Conservation (phyloP, 371 early-diverging fungal species). For the Gilbertella persicaria region DNA sequence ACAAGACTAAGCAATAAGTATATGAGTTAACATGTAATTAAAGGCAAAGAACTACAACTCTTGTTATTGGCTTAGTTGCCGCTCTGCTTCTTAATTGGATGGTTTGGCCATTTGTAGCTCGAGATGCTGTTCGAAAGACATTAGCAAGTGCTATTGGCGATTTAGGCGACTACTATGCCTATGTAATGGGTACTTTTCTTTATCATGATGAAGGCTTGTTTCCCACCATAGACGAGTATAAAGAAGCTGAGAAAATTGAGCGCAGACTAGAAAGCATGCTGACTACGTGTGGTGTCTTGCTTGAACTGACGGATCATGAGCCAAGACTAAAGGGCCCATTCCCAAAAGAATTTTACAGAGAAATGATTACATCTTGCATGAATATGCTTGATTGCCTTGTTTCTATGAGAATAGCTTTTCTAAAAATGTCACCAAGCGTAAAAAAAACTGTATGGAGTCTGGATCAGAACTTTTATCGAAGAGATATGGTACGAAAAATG, state of each 20-base stretch:
- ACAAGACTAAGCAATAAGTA: background rate
- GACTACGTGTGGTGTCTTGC: constrained; percentile 34
- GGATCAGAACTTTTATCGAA: constrained; percentile 43
- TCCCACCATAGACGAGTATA: constrained; percentile 34
- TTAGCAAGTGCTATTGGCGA: constrained; percentile 33
- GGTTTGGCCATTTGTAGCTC: constrained; percentile 63
- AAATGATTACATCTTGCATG: constrained; percentile 50
- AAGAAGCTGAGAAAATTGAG: constrained; percentile 32
- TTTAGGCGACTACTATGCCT: constrained; percentile 43
- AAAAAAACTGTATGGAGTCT: constrained; percentile 26
- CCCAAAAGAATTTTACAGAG: constrained; percentile 52
- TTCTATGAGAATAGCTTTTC: constrained; percentile 50
- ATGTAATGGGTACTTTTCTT: constrained; percentile 37
- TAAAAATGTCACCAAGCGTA: constrained; percentile 47
- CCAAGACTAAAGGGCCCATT: constrained; percentile 61
- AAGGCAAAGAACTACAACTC: constrained; percentile 51
- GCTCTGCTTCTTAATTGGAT: constrained; percentile 50
- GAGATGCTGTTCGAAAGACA: constrained; percentile 54
- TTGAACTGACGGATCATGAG: constrained; percentile 55
- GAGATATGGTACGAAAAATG: constrained; percentile 49
- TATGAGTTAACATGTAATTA: too few species aligned
- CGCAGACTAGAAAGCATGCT: constrained; percentile 31
- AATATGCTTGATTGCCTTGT: constrained; percentile 57
- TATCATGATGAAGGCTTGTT: constrained; percentile 23
- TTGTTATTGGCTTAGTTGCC: constrained; percentile 53